Percentiles rank a stretch among this genome's conserved stretches.
phyloP scores from a whole-genome alignment of 2,329 filamentous ascomycete species.

The Domatiomyces globalis region DNA sequence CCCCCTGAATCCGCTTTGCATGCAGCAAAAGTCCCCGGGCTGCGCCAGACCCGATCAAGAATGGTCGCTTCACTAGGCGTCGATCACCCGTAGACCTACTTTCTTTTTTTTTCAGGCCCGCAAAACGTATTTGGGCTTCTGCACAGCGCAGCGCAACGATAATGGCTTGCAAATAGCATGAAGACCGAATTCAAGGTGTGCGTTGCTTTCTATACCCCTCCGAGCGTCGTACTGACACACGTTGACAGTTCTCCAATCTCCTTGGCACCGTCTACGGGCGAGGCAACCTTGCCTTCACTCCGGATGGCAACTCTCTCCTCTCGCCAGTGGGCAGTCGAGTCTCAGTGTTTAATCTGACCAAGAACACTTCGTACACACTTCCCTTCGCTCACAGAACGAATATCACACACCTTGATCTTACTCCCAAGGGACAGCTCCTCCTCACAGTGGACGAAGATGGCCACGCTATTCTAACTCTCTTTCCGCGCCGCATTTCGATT shows the following conservation, averaged over 20 bases:
- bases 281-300: conserved; percentile 92
- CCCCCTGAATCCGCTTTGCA: background rate
- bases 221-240: conserved; percentile 2
- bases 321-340: conserved; percentile 95
- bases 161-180: conserved; percentile 42
- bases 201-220: conserved; percentile 1
- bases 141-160: background rate
- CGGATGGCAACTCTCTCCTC: conserved; percentile 87
- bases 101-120: background rate
- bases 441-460: conserved; percentile 91
- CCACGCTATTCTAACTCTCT: conserved; percentile 81
- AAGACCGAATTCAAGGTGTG: conserved; percentile 97
- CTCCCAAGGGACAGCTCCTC: conserved; percentile 79
- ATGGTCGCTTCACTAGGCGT: background rate
- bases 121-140: background rate
- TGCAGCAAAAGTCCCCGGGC: background rate
- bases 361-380: conserved; percentile 46
- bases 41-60: background rate
- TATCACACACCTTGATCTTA: conserved; percentile 74
- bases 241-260: conserved; percentile 78
- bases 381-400: conserved; percentile 79
- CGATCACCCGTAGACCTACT: background rate
- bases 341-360: conserved; percentile 87
- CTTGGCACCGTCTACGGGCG: conserved; percentile 96
- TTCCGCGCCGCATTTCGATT: conserved; percentile 68